Base-by-base conservation (phyloP, 2,329 filamentous ascomycete genomes). In the Pleoardoris graminearum region DNA sequence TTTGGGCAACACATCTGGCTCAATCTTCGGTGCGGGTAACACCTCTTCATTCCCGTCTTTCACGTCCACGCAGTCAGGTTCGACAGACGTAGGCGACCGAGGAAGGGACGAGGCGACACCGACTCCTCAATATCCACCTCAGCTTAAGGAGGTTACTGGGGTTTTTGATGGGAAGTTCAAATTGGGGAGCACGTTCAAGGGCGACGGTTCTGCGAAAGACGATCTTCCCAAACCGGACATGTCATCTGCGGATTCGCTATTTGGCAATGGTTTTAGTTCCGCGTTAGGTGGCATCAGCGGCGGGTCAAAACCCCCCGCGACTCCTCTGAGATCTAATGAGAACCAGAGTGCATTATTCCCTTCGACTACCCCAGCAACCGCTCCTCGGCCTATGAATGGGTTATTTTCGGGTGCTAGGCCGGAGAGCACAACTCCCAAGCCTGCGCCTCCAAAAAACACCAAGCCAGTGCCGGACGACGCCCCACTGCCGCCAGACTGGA, bases 151-250 rank as follows among this genome's bases (percentile, higher is more conserved):
- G 19, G 17, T 33, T n/a, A 29, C 41, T 44, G 67, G 68, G 27
- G 53, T 75, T 6, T 73, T 71, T 30, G 69, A 69, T 17, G 63
- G 62, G 14, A 80, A 82, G 0, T 90, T 90, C 74, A 87, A 88
- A 60, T 76, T 90, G 14, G 81, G 82, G 33, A 86, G 84, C 25
- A 85, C 83, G 1, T 91, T 90, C 74, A 84, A 85, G 63, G 79
- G 80, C 7, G 86, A 89, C 58, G 80, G 82, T 5, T 79, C 80
- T 38, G 78, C 82, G 1, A 85, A 84, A 52, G 81, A 88, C 21
- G 83, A 87, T 51, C 73, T 79, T 30, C 77, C 81, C 7, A 82
- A 81, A 55, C 75, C 80, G 14, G 67, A 72, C 19, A 68, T 71
- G 19, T 69, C 71, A n/a, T 61, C 69, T 17, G 71, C 73, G n/a